Base-by-base conservation (phyloP, 345 rosid species). In the Gossypium ekmanianum region DNA sequence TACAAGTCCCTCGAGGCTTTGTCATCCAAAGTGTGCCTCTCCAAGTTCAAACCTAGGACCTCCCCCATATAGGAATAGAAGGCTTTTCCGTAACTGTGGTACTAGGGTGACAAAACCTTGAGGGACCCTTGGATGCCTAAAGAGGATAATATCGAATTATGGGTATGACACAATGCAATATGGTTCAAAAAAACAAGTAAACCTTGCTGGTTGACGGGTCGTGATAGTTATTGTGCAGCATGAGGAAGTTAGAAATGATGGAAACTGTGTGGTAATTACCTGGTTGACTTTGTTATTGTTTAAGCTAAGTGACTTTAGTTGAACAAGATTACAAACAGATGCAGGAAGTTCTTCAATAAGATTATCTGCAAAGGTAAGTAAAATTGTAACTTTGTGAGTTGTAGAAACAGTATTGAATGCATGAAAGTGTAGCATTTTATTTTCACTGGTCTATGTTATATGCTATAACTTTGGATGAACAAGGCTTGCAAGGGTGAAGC, bases 251-350 rank as follows among this genome's bases (percentile, higher is more conserved):
- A 52, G 67, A 79, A n/a, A 71, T 24, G 7, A 68, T 16, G 45
- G 51, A 67, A 76, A 66, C 7, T 12, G 29, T 6, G 43, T 4
- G 16, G 45, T 8, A 55, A 27, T 6, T 82, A 94, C 98, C 98
- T 91, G 87, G 78, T 80, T 88, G 76, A 94, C 81, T 61, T 81
- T 83, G 75, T 94, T 94, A 75, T 88, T 86, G 86, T 92, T 82
- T 63, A 92, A 82, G 84, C 87, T 82, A 61, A 92, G 90, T 3
- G 90, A 92, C 82, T 92, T 94, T 76, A 94, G 77, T 69, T 92
- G 97, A 78, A 78, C 47, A 61, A 94, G 91, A 84, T 85, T 91
- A 86, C 97, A 88, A 74, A 92, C 81, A 62, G 98, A 91, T 62
- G 86, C 83, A 24, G 98, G 97, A 57, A 94, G 89, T 71, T 87